These are phyloP conservation scores for Henckelia pumila DNA, from an alignment of 257 asterid species.

Conservation along the genomic window DNA sequence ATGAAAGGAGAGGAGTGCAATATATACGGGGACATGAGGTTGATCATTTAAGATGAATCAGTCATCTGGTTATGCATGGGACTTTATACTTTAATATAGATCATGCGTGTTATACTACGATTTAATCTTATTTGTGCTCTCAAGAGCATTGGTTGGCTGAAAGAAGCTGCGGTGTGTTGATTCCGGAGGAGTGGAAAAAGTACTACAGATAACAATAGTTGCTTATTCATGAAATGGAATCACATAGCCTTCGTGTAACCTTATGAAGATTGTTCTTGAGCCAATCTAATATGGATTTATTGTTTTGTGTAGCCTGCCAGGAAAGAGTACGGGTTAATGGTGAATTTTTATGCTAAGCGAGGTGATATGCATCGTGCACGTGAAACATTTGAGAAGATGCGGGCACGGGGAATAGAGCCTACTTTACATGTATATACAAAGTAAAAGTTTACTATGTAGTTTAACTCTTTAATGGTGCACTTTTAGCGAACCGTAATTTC, in stretches of 20 bases:
- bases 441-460: constrained; percentile 43
- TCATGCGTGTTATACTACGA: too few species aligned
- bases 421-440: constrained; percentile 85
- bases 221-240: neutral
- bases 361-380: constrained; percentile 99
- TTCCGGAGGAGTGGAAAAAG: too few species aligned
- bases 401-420: constrained; percentile 94
- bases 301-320: constrained; percentile 84
- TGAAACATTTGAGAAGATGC: constrained; percentile 89
- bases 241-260: neutral
- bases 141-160: too few species aligned
- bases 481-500: constrained; percentile 12
- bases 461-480: constrained; percentile 20
- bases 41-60: too few species aligned
- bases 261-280: neutral
- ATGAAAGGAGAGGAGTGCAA: neutral
- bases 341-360: constrained; percentile 87
- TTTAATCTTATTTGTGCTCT: too few species aligned
- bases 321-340: constrained; percentile 91
- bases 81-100: too few species aligned
- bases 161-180: too few species aligned
- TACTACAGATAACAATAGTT: neutral
- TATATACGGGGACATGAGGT: too few species aligned
- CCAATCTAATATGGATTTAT: constrained; percentile 23
- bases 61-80: too few species aligned